Conservation (phyloP, 768 basidiomycete species). For the Daedaleopsis nitida region DNA sequence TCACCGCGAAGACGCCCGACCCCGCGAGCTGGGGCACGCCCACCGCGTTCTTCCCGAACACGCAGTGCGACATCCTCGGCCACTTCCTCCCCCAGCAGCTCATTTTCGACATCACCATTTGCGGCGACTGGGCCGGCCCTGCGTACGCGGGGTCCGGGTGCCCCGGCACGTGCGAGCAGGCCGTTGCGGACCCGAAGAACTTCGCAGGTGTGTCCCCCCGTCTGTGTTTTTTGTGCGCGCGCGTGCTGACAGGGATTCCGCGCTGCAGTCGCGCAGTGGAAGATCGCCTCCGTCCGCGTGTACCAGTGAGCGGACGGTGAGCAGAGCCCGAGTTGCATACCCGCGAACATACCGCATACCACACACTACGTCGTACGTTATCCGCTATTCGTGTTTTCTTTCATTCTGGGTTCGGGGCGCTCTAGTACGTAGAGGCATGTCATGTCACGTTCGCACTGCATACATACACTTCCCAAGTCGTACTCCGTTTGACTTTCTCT, state of each 20-base stretch:
- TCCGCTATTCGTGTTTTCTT: not conserved
- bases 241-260: slow-evolving; percentile 2
- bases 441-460: no score
- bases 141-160: slow-evolving; percentile 34
- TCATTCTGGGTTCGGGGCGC: not conserved
- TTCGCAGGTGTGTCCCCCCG: slow-evolving; percentile 40
- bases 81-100: slow-evolving; percentile 42
- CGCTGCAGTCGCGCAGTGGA: slow-evolving; percentile 53
- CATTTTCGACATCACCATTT: slow-evolving; percentile 44
- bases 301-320: slow-evolving; percentile 37
- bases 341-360: slow-evolving; percentile 2
- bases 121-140: slow-evolving; percentile 46
- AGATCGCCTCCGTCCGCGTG: slow-evolving; percentile 57
- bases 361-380: not conserved
- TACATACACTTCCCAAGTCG: not conserved
- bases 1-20: slow-evolving; percentile 36
- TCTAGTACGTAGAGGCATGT: not conserved
- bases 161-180: slow-evolving; percentile 35
- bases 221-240: not conserved
- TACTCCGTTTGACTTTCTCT: not conserved
- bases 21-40: slow-evolving; percentile 46
- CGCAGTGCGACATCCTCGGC: slow-evolving; percentile 36
- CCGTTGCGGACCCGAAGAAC: slow-evolving; percentile 57
- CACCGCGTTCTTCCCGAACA: slow-evolving; percentile 39
- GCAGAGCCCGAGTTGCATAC: slow-evolving; percentile 9